A percentile compares a stretch with the other conserved stretches of the same genome.
These are phyloP conservation scores for Fusarium buharicum DNA, from an alignment of 2,329 filamentous ascomycete species.

Conservation along the genomic window DNA sequence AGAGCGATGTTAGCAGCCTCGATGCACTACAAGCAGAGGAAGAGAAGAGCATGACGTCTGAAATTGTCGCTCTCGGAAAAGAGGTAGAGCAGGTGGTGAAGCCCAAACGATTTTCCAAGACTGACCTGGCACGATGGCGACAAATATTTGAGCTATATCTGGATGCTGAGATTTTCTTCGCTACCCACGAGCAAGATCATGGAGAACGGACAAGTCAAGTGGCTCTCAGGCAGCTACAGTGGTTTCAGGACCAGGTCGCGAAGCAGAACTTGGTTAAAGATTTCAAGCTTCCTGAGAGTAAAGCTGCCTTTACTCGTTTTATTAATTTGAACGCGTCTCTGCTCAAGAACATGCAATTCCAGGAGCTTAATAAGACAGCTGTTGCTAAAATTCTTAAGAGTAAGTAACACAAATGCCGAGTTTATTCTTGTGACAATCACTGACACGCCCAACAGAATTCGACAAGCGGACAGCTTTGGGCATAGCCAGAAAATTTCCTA, in stretches of 20 bases:
- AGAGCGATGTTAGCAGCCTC: constrained; percentile 75
- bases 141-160: constrained; percentile 85
- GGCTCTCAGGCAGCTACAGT: constrained; percentile 74
- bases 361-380: constrained; percentile 83
- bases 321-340: constrained; percentile 77
- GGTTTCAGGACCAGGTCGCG: constrained; percentile 76
- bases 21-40: constrained; percentile 75
- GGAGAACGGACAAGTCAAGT: constrained; percentile 72
- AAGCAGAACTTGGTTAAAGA: constrained; percentile 66
- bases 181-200: constrained; percentile 76
- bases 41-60: constrained; percentile 67
- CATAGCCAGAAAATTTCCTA: constrained; percentile 71
- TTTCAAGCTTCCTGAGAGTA: constrained; percentile 75
- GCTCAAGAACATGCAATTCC: constrained; percentile 84
- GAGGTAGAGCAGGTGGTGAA: constrained; percentile 72
- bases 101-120: constrained; percentile 69
- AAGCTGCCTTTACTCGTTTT: constrained; percentile 73
- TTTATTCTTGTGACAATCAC: neutral
- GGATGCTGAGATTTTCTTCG: constrained; percentile 84
- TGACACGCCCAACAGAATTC: constrained; percentile 71
- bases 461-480: constrained; percentile 84
- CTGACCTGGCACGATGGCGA: constrained; percentile 80
- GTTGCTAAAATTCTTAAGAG: constrained; percentile 88
- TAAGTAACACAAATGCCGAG: constrained; percentile 51
- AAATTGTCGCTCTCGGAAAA: constrained; percentile 72